Percentiles rank a stretch among this genome's conserved stretches.
phyloP scores from a whole-genome alignment of 306 rosid species.

The Rubus idaeus region DNA sequence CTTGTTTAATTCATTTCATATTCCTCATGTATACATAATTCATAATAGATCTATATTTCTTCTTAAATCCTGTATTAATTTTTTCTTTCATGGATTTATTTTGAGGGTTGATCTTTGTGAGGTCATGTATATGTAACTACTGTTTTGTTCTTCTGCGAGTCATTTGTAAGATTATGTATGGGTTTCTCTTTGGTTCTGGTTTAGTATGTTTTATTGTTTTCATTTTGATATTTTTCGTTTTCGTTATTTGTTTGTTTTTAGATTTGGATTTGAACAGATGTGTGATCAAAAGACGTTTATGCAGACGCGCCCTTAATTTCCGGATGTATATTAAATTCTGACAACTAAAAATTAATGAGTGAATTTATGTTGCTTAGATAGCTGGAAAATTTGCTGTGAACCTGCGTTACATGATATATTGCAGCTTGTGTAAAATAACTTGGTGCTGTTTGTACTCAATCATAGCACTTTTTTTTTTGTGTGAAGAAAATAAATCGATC shows the following conservation, averaged over 20 bases:
- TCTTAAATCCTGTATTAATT: neutral
- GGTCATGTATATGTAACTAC: neutral
- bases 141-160: neutral
- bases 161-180: neutral
- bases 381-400: slow-evolving; percentile 9
- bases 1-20: neutral
- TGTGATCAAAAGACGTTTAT: neutral
- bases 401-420: neutral
- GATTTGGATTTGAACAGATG: neutral
- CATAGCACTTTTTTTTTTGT: neutral
- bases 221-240: neutral
- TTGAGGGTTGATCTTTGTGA: neutral
- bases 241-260: neutral
- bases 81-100: neutral
- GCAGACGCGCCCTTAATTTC: neutral
- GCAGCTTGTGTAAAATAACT: slow-evolving; percentile 3
- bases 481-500: neutral
- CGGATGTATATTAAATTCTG: neutral
- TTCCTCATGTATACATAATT: neutral
- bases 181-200: neutral
- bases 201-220: neutral
- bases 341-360: neutral
- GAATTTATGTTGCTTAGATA: slow-evolving; percentile 1
- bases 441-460: neutral
- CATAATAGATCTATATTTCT: neutral